A percentile compares a stretch with the other conserved stretches of the same genome.
phyloP scores from a whole-genome alignment of 192 early-diverging fungal genomes.

The Lunasporangiospora selenospora region DNA sequence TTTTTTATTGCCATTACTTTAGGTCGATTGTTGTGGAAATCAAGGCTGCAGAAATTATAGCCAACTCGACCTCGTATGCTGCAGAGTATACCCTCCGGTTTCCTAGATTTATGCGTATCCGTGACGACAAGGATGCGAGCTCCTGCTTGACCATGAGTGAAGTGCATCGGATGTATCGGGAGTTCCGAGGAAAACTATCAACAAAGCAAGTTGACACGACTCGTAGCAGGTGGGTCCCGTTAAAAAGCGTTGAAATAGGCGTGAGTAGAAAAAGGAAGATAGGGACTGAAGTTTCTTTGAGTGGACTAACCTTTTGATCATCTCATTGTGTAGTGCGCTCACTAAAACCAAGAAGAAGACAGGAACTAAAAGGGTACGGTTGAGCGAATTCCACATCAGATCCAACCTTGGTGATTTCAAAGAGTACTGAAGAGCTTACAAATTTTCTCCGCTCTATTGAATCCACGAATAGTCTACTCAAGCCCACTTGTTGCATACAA shows the following conservation, averaged over 20 bases:
- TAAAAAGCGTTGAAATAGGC: too few species aligned
- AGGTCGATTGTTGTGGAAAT: constrained; percentile 70
- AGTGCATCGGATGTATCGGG: constrained; percentile 39
- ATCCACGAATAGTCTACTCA: constrained; percentile 13
- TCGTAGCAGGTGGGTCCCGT: constrained; percentile 2
- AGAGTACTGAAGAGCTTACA: too few species aligned
- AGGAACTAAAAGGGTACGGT: constrained; percentile 28
- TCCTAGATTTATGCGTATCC: constrained; percentile 72
- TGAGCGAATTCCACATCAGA: background rate
- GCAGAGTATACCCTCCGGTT: constrained; percentile 78
- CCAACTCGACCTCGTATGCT: constrained; percentile 57
- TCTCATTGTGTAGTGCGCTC: background rate
- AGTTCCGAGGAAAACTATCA: constrained; percentile 35
- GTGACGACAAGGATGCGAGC: constrained; percentile 67
- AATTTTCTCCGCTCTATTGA: background rate
- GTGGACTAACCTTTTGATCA: too few species aligned
- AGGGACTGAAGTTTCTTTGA: too few species aligned
- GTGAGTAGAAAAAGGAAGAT: too few species aligned
- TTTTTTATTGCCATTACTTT: background rate
- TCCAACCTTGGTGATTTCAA: too few species aligned
- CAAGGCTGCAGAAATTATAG: constrained; percentile 69
- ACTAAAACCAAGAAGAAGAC: constrained; percentile 20
- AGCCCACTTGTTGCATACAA: constrained; percentile 17
- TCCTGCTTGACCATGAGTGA: constrained; percentile 55
- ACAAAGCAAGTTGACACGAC: constrained; percentile 4